phyloP scores from a whole-genome alignment of 805 yeast species.

The Jamesozyma hellenica region DNA sequence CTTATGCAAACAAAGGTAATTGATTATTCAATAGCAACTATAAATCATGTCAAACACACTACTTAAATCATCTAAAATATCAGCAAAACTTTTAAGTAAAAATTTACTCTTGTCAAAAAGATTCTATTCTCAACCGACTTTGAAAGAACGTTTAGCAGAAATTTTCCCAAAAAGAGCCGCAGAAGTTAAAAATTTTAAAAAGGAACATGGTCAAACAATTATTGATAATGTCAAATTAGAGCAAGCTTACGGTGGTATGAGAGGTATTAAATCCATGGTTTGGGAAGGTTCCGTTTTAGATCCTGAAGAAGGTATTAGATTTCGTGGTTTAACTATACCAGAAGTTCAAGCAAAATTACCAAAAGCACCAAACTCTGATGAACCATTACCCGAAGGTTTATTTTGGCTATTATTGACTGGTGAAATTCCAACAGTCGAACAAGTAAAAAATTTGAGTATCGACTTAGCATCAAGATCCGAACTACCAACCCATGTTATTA shows the following conservation, averaged over 20 bases:
- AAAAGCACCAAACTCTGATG: constrained; percentile 55
- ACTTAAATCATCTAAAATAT: neutral
- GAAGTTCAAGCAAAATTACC: constrained; percentile 67
- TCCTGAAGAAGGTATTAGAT: constrained; percentile 77
- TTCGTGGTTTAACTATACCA: constrained; percentile 77
- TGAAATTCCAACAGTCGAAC: constrained; percentile 65
- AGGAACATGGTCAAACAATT: constrained; percentile 70
- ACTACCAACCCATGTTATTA: constrained; percentile 69
- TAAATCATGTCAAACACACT: constrained; percentile 2
- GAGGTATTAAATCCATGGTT: constrained; percentile 76
- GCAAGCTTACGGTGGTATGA: constrained; percentile 87
- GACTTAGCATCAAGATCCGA: constrained; percentile 73
- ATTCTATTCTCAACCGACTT: constrained; percentile 38
- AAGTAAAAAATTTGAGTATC: constrained; percentile 59
- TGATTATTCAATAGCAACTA: no score
- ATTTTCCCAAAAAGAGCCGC: constrained; percentile 79
- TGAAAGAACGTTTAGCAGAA: constrained; percentile 91
- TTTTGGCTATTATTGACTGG: constrained; percentile 80
- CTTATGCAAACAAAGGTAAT: no score
- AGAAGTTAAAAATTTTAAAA: constrained; percentile 71
- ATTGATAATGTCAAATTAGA: constrained; percentile 67
- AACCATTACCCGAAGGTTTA: constrained; percentile 68
- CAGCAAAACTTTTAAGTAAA: neutral
- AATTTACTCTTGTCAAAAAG: constrained; percentile 1
- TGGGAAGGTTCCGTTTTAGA: constrained; percentile 87